Conservation (phyloP, 768 basidiomycete genomes). For the Leucocoprinus leucothites region DNA sequence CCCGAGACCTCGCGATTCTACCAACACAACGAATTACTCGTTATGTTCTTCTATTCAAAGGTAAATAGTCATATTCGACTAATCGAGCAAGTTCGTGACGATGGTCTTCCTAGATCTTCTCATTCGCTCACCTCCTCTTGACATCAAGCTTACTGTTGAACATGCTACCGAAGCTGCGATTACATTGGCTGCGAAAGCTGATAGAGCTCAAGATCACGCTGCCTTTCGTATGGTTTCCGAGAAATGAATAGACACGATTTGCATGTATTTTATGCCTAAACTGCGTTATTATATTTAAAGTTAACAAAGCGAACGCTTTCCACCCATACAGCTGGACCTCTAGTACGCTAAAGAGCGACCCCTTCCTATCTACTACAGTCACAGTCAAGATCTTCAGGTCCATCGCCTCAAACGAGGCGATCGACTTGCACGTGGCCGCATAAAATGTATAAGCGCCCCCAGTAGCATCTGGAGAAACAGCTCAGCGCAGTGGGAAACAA, state of each 20-base stretch:
- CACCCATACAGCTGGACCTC: too few relatives aligned
- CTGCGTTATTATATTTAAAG: too few relatives aligned
- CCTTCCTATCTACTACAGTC: too few relatives aligned
- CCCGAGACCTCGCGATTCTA: constrained; percentile 61
- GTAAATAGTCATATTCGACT: constrained; percentile 29
- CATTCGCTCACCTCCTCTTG: constrained; percentile 46
- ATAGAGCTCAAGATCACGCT: constrained; percentile 22
- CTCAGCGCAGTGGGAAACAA: too few relatives aligned
- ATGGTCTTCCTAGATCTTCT: constrained; percentile 40
- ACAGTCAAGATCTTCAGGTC: too few relatives aligned
- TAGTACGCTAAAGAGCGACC: too few relatives aligned
- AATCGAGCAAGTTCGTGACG: neutral
- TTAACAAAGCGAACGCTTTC: too few relatives aligned
- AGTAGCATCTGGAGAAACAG: too few relatives aligned
- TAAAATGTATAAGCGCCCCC: too few relatives aligned
- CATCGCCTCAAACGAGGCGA: too few relatives aligned
- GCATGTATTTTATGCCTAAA: neutral
- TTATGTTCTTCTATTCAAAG: constrained; percentile 59
- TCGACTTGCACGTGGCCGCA: too few relatives aligned
- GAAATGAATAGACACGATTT: neutral
- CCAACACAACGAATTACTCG: constrained; percentile 64
- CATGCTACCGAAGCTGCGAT: constrained; percentile 26
- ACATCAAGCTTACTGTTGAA: constrained; percentile 18
- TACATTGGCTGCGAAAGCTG: constrained; percentile 21
- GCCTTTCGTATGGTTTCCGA: constrained; percentile 12